Evolutionary conservation across 1,284 basidiomycete genomes (phyloP).

Genomic region (Irpex sp.): DNA sequence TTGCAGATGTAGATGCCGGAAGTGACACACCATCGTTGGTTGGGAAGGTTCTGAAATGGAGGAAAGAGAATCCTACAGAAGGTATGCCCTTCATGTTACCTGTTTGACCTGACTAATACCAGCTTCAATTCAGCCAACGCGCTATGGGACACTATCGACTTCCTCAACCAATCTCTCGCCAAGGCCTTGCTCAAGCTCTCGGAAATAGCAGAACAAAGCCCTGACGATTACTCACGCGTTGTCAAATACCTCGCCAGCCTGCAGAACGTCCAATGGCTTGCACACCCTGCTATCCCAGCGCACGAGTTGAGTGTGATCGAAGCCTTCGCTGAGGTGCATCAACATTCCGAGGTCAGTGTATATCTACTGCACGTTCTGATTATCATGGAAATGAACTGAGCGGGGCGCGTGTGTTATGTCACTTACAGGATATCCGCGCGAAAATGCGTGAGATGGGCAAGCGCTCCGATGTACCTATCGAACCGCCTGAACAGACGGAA

Average conservation of each 20-base stretch:
- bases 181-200: slow-evolving; percentile 48
- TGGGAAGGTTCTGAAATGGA: slow-evolving; percentile 86
- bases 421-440: slow-evolving; percentile 61
- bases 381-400: too few species aligned
- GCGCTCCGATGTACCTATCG: slow-evolving; percentile 81
- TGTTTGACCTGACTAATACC: slow-evolving; percentile 13
- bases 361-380: too few species aligned
- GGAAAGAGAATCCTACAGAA: slow-evolving; percentile 54
- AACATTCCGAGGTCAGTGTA: slow-evolving; percentile 49
- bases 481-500: slow-evolving; percentile 85
- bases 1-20: slow-evolving; percentile 92
- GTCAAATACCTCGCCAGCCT: slow-evolving; percentile 59
- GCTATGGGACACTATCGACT: slow-evolving; percentile 70
- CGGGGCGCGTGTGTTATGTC: too few species aligned
- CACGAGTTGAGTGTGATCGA: slow-evolving; percentile 42
- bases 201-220: slow-evolving; percentile 41
- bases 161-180: slow-evolving; percentile 57
- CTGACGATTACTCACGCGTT: slow-evolving; percentile 46
- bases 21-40: slow-evolving; percentile 92
- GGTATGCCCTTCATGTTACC: slow-evolving; percentile 35
- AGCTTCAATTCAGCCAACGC: slow-evolving; percentile 43
- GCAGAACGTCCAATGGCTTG: slow-evolving; percentile 60
- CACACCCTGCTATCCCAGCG: slow-evolving; percentile 45
- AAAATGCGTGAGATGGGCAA: slow-evolving; percentile 90
- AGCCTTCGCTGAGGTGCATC: slow-evolving; percentile 54